phyloP scores from a whole-genome alignment of 495 filamentous ascomycete species.

The Penicillium roqueforti region DNA sequence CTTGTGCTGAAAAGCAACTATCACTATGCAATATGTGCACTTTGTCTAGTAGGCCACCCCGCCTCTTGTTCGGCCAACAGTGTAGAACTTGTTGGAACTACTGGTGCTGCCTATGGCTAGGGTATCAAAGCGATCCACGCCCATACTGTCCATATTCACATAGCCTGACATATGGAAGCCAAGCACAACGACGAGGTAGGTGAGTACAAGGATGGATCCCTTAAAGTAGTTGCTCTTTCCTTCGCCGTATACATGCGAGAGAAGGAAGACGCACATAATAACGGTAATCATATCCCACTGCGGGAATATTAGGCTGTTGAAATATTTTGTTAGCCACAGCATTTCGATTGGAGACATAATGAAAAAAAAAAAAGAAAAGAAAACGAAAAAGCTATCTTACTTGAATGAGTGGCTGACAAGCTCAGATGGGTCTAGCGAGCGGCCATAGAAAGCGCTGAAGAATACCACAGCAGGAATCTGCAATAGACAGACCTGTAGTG shows the following conservation, averaged over 20 bases:
- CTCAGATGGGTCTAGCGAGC: conserved; percentile 50
- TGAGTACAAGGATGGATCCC: conserved; percentile 88
- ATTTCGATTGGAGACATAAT: background rate
- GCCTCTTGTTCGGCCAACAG: conserved; percentile 31
- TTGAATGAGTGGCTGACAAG: conserved; percentile 76
- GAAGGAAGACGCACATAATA: conserved; percentile 93
- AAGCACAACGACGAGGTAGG: conserved; percentile 86
- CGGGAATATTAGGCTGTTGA: conserved; percentile 78
- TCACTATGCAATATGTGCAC: background rate
- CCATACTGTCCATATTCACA: conserved; percentile 56
- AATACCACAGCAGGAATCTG: conserved; percentile 92
- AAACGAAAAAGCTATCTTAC: conserved; percentile 32
- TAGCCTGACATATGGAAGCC: conserved; percentile 88
- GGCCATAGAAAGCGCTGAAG: conserved; percentile 68
- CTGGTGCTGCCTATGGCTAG: conserved; percentile 46
- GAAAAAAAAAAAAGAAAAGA: background rate
- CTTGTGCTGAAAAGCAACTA: background rate
- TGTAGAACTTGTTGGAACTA: conserved; percentile 36
- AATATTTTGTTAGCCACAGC: conserved; percentile 6
- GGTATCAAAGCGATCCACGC: conserved; percentile 66
- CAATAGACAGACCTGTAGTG: conserved; percentile 93
- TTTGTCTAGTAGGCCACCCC: conserved; percentile 30
- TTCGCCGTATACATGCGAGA: conserved; percentile 97
- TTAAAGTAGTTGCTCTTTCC: conserved; percentile 75
- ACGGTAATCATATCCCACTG: conserved; percentile 99